Base-by-base conservation (phyloP, 179 eudicot genomes). In the Drosera spatulata region DNA sequence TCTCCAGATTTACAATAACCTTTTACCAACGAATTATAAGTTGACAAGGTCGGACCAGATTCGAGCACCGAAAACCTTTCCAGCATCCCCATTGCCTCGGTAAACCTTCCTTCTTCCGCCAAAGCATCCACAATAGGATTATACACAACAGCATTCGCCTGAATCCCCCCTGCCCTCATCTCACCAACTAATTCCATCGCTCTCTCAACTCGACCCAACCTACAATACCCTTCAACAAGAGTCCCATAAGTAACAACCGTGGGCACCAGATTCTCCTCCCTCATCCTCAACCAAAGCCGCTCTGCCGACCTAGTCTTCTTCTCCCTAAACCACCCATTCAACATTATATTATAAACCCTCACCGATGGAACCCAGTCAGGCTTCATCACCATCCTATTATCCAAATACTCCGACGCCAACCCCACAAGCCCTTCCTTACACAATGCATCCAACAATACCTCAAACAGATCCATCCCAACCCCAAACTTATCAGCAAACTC, bases 1-100 rank as follows among this genome's bases (percentile, higher is more conserved):
- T 88, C 86, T 13, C 81, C 88, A 4, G 78, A 86, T 71, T 77
- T 77, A 79, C 96, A 88, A 66, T 81, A 86, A 50, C 86, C 85
- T 53, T 81, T 82, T 39, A 86, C 84, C 55, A 88, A 75, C 14
- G 88, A 78, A 73, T 86, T 80, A 68, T 74, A 86, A 1, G 95
- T 81, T 50, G 77, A 80, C 51, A 78, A 50, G 64, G 77, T 78
- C 3, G 96, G 96, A 53, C 91, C 90, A 1, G 73, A 61, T 55
- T 88, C 88, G 54, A 83, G 56, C 63, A 86, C 79, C 55, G 59
- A 58, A 70, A 83, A 75, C 58, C 88, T 61, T 65, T 88, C 96
- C 66, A 86, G 67, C 71, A 86, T 71, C 63, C 79, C 88, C 47
- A 82, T 50, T 5, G 90, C 96, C 78, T 88, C 96, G 68, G 78